Evolutionary conservation across 2,329 filamentous ascomycete species (phyloP).

Genomic region (Metarhizium album): DNA sequence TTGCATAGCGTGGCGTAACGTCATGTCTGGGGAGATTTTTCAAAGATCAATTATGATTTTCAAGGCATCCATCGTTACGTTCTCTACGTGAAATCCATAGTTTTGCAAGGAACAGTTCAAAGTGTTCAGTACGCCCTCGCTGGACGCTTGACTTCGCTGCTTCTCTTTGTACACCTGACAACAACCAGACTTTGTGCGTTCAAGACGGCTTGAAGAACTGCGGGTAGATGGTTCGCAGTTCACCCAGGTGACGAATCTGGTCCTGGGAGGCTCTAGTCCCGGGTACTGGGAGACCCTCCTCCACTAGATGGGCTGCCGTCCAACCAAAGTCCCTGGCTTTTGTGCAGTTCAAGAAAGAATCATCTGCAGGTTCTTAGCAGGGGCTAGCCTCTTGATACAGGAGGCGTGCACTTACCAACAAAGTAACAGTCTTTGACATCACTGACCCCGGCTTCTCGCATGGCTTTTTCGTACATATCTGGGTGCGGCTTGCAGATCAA

Average conservation of each 20-base stretch:
- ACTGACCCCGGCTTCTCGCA: conserved; percentile 67
- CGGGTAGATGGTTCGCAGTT: conserved; percentile 67
- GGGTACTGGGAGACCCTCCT: conserved; percentile 58
- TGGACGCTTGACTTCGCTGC: background rate
- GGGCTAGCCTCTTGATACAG: background rate
- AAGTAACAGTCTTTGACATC: conserved; percentile 72
- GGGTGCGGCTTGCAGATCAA: conserved; percentile 80
- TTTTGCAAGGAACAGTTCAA: background rate
- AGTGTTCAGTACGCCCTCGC: background rate
- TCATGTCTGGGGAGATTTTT: background rate
- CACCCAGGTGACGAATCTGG: conserved; percentile 64
- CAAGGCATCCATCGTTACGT: background rate
- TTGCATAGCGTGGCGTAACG: conserved; percentile 17
- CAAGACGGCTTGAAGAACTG: conserved; percentile 64
- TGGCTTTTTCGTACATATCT: conserved; percentile 80
- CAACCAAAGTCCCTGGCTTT: conserved; percentile 73
- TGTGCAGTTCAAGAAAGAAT: conserved; percentile 73
- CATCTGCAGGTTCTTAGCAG: conserved; percentile 44
- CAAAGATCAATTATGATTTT: background rate
- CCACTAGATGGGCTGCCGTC: conserved; percentile 77
- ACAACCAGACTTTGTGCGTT: conserved; percentile 10
- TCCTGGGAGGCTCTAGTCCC: conserved; percentile 55
- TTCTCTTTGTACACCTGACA: background rate
- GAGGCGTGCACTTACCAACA: conserved; percentile 54
- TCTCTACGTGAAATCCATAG: background rate